Percentiles rank a stretch among this genome's conserved stretches.
Evolutionary conservation across 495 filamentous ascomycete species (phyloP).

Genomic region (Penicillium coffeae): DNA sequence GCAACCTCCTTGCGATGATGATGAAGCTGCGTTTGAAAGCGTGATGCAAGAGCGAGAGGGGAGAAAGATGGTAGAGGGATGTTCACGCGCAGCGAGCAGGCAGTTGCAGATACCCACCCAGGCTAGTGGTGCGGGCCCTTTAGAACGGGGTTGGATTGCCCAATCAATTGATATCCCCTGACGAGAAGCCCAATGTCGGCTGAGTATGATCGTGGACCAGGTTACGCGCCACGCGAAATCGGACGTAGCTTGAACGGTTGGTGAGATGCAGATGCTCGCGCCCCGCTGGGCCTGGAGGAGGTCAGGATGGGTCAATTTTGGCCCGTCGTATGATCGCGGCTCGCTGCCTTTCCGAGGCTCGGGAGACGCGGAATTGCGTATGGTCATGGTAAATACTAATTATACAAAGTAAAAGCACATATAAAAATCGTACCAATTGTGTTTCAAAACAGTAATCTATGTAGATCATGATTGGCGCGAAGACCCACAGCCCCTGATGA

Average conservation of each 20-base stretch:
- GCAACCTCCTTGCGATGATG: not conserved
- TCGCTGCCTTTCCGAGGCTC: constrained; percentile 30
- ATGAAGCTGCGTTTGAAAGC: not conserved
- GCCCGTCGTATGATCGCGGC: constrained; percentile 45
- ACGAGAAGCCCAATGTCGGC: constrained; percentile 15
- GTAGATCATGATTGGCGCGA: constrained; percentile 5
- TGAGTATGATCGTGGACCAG: constrained; percentile 16
- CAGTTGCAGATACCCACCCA: constrained; percentile 19
- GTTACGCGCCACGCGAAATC: constrained; percentile 8
- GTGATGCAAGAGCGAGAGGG: constrained; percentile 12
- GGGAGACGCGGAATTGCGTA: not conserved
- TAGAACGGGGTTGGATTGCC: constrained; percentile 18
- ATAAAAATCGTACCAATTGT: too few relatives aligned
- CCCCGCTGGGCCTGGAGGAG: not conserved
- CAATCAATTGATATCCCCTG: constrained; percentile 16
- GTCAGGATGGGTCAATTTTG: constrained; percentile 4
- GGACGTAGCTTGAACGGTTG: constrained; percentile 2
- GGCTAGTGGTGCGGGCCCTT: constrained; percentile 14
- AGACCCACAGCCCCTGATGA: constrained; percentile 8
- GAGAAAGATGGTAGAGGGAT: constrained; percentile 13
- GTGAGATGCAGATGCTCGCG: not conserved
- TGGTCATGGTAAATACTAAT: not conserved
- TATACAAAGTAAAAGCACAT: too few relatives aligned
- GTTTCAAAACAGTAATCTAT: constrained; percentile 5
- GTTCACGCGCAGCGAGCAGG: constrained; percentile 10